These are phyloP conservation scores for Termitomyces sp. DNA, from an alignment of 768 basidiomycete species.

Conservation along the genomic window DNA sequence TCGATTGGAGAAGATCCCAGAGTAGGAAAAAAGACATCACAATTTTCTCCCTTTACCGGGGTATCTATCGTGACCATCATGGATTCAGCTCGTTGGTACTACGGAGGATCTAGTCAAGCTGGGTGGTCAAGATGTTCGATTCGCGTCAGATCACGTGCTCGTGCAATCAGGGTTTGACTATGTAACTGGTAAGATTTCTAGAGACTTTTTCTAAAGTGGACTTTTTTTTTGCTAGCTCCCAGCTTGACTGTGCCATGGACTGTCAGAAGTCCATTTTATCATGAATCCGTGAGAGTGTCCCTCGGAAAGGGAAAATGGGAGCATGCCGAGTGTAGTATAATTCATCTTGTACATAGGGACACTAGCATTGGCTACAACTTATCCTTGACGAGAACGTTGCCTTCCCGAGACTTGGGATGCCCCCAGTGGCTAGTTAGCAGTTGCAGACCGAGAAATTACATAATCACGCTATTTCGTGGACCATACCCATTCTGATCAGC, in stretches of 20 bases:
- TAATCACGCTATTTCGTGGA: constrained; percentile 10
- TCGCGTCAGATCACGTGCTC: constrained; percentile 21
- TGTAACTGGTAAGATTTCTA: too few species aligned
- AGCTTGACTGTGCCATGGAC: too few species aligned
- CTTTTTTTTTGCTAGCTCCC: too few species aligned
- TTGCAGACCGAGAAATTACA: background rate
- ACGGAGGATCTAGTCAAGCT: background rate
- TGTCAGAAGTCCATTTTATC: too few species aligned
- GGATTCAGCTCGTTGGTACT: background rate
- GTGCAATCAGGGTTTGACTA: background rate
- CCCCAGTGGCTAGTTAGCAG: background rate
- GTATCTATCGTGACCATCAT: constrained; percentile 28
- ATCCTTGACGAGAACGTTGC: background rate
- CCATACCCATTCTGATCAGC: background rate
- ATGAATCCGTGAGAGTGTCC: too few species aligned
- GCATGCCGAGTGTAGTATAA: background rate
- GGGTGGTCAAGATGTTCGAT: background rate
- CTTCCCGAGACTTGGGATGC: background rate
- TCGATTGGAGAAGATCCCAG: constrained; percentile 40
- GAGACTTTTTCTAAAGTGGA: too few species aligned
- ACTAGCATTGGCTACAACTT: background rate
- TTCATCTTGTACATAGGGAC: background rate
- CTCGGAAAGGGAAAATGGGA: background rate
- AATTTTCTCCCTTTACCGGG: constrained; percentile 46
- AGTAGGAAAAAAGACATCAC: constrained; percentile 41